Evolutionary conservation across 2,329 filamentous ascomycete genomes (phyloP).

Genomic region (Hortaea werneckii): DNA sequence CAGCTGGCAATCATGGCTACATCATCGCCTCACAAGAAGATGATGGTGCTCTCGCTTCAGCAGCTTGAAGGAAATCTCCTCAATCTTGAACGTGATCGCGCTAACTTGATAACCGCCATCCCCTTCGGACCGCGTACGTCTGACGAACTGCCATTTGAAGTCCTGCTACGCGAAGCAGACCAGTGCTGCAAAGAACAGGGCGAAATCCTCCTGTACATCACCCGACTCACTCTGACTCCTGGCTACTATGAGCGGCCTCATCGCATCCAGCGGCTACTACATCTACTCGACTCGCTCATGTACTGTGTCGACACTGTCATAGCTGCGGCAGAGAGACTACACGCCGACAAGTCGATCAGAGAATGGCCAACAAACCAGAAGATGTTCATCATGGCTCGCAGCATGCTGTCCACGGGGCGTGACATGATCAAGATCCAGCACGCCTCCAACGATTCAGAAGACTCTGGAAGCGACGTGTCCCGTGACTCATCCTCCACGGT

Average conservation of each 20-base stretch:
- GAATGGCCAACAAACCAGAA: not conserved
- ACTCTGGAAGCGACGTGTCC: no score
- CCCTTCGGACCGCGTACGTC: no score
- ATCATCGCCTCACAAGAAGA: no score
- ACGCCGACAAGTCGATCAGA: not conserved
- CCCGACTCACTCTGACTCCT: not conserved
- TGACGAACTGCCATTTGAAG: no score
- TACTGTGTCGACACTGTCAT: not conserved
- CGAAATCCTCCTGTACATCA: not conserved
- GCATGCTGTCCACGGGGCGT: not conserved
- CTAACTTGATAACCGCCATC: not conserved
- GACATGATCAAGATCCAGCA: not conserved
- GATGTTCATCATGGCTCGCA: not conserved
- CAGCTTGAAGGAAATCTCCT: not conserved
- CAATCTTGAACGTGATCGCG: not conserved
- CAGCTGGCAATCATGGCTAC: no score
- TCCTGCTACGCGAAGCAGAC: not conserved
- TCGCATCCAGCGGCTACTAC: not conserved
- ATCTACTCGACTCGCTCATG: not conserved
- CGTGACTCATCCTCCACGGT: no score
- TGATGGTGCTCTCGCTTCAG: not conserved
- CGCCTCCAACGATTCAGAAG: not conserved
- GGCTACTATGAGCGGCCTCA: not conserved
- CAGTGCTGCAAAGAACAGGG: not conserved
- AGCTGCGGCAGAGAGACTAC: not conserved